Evolutionary conservation across 2,329 filamentous ascomycete genomes (phyloP).

Genomic region (Nemania abortiva): DNA sequence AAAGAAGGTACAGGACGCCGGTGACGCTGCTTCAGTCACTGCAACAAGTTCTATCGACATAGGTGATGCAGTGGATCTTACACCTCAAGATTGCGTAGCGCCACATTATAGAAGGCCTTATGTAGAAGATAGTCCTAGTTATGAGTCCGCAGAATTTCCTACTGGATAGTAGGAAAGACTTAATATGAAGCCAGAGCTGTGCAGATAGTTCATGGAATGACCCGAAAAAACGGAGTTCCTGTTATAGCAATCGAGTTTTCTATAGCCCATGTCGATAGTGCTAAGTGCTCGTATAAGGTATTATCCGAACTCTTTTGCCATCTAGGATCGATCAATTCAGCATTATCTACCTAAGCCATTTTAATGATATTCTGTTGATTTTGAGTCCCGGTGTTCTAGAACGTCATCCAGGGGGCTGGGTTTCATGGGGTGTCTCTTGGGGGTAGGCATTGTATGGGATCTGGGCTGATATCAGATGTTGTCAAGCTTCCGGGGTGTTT

Average conservation of each 20-base stretch:
- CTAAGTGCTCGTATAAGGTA: not conserved
- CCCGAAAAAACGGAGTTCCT: not conserved
- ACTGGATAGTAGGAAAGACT: not conserved
- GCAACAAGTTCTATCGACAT: constrained; percentile 44
- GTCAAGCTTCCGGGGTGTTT: constrained; percentile 29
- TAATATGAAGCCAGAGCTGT: not conserved
- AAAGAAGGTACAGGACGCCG: constrained; percentile 39
- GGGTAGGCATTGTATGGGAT: constrained; percentile 32
- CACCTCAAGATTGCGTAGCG: not conserved
- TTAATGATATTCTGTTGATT: not conserved
- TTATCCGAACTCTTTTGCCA: not conserved
- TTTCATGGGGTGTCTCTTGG: constrained; percentile 31
- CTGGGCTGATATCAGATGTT: constrained; percentile 42
- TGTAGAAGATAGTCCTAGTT: constrained; percentile 42
- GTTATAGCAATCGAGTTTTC: not conserved
- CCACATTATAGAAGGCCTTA: constrained; percentile 43
- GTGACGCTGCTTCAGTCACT: constrained; percentile 44
- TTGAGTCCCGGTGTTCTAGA: constrained; percentile 10
- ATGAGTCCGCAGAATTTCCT: constrained; percentile 5
- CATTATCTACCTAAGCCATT: not conserved
- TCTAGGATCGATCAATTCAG: not conserved
- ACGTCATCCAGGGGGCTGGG: constrained; percentile 3
- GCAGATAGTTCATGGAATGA: not conserved
- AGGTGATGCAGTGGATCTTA: constrained; percentile 30
- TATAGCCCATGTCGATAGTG: not conserved